Evolutionary conservation across 306 rosid species (phyloP), one percentile per base, ranked within the genome.

Genomic region (Castanea crenata): DNA sequence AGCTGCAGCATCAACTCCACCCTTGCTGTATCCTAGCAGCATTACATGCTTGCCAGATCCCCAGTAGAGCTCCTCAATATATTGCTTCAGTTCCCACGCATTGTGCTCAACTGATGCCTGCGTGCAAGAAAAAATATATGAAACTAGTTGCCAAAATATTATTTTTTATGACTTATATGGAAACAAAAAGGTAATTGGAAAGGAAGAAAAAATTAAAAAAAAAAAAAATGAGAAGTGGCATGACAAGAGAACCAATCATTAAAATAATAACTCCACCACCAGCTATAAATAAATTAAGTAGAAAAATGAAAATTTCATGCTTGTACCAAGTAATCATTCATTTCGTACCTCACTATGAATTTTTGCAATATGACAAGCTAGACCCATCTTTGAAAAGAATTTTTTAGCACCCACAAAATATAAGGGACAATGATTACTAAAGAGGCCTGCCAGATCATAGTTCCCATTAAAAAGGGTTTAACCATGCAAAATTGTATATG

Each of bases 1-100:
- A 55, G 92, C 90, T 58, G 88, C 94, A 71, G 96, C 93, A 89
- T 94, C 96, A 73, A 94, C 88, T 34, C 94, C 98, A 31, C 97
- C 97, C 86, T 94, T 92, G 79, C 97, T 94, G 83, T 94, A 97
- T 44, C 97, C 97, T 2, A 90, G 87, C 75, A 94, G 85, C 96
- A 92, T 90, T 75, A 92, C 85, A 58, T 71, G 89, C 92, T 90
- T 89, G 41, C 93, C 92, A 20, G 91, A 87, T 74, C 97, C 98
- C 97, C 97, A 90, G 71, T 87, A 89, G 21, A 94, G 97, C 81
- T 94, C 98, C 71, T 87, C 96, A 2, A 94, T 83, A 79, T 90
- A 94, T 41, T 84, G 92, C 86, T 87, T 94, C 21, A 94, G 90
- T 75, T 89, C 94, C 94, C 83, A 81, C 54, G 98, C 96, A 79